Conservation (phyloP, 805 yeast species). For the Candida lessepsii region DNA sequence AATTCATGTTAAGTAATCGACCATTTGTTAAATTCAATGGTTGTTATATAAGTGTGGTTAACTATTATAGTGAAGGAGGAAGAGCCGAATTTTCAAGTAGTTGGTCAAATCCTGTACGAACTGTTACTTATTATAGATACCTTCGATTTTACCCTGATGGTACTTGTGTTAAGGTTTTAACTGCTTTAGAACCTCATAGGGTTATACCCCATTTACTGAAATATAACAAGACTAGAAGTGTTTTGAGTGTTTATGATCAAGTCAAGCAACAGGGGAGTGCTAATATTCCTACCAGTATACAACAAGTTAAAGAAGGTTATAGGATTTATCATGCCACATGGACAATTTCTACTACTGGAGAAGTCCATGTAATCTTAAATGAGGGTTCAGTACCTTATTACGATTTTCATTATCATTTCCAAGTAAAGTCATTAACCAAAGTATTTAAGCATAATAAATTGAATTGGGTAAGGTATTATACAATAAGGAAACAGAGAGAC, state of each 20-base stretch:
- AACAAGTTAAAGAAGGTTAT: slow-evolving; percentile 27
- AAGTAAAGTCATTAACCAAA: slow-evolving; percentile 58
- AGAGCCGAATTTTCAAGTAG: slow-evolving; percentile 61
- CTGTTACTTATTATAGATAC: slow-evolving; percentile 87
- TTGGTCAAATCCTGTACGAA: slow-evolving; percentile 73
- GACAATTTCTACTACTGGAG: slow-evolving; percentile 55
- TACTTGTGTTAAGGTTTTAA: slow-evolving; percentile 61
- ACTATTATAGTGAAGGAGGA: slow-evolving; percentile 82
- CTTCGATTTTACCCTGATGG: slow-evolving; percentile 81
- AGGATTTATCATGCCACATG: slow-evolving; percentile 51
- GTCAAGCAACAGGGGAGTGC: slow-evolving; percentile 9
- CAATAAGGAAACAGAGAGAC: slow-evolving; percentile 41
- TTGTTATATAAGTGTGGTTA: slow-evolving; percentile 79
- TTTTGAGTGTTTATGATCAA: slow-evolving; percentile 15
- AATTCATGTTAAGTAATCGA: slow-evolving; percentile 55
- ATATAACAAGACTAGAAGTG: slow-evolving; percentile 17
- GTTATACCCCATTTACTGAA: slow-evolving; percentile 59
- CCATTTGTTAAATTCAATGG: slow-evolving; percentile 84
- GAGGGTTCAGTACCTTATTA: slow-evolving; percentile 62
- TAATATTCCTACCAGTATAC: background rate
- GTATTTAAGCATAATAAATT: slow-evolving; percentile 63
- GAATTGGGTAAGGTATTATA: slow-evolving; percentile 67
- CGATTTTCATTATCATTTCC: slow-evolving; percentile 60
- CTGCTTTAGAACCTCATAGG: slow-evolving; percentile 66
- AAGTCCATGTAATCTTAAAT: slow-evolving; percentile 45